These are phyloP conservation scores for Elsinoe perseae DNA, from an alignment of 2,329 filamentous ascomycete species.

Conservation along the genomic window DNA sequence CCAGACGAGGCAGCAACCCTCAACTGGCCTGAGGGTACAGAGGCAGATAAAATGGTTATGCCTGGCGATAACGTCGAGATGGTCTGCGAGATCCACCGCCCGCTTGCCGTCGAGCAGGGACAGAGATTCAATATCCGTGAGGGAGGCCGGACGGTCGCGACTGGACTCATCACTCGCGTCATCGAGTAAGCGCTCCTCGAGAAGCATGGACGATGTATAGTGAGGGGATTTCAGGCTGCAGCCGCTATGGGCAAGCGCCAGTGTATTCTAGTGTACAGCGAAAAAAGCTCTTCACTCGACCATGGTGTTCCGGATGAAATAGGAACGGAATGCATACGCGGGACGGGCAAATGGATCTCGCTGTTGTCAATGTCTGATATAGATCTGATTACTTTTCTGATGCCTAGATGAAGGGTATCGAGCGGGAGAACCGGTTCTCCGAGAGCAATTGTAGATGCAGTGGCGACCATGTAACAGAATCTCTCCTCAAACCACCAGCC, in stretches of 20 bases:
- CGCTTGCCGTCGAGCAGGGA: constrained; percentile 79
- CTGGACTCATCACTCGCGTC: constrained; percentile 34
- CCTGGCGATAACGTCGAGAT: constrained; percentile 99
- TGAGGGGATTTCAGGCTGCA: background rate
- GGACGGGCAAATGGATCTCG: background rate
- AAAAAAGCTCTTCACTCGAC: constrained; percentile 9
- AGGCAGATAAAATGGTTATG: constrained; percentile 83
- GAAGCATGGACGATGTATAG: background rate
- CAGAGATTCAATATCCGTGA: constrained; percentile 98
- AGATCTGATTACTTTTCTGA: background rate
- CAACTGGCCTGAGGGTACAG: constrained; percentile 76
- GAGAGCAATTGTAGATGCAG: background rate
- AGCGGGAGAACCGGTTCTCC: background rate
- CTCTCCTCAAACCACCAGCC: background rate
- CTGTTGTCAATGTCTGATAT: background rate
- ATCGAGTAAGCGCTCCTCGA: constrained; percentile 26
- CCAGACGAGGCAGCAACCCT: constrained; percentile 63
- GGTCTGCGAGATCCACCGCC: constrained; percentile 75
- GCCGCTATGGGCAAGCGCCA: background rate
- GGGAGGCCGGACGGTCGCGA: constrained; percentile 60
- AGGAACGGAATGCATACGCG: background rate
- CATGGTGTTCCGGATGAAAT: background rate
- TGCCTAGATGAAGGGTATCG: constrained; percentile 6
- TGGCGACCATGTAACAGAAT: constrained; percentile 5
- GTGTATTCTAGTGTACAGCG: constrained; percentile 15